Evolutionary conservation across 179 eudicot species (phyloP).

Genomic region (Gypsophila paniculata): DNA sequence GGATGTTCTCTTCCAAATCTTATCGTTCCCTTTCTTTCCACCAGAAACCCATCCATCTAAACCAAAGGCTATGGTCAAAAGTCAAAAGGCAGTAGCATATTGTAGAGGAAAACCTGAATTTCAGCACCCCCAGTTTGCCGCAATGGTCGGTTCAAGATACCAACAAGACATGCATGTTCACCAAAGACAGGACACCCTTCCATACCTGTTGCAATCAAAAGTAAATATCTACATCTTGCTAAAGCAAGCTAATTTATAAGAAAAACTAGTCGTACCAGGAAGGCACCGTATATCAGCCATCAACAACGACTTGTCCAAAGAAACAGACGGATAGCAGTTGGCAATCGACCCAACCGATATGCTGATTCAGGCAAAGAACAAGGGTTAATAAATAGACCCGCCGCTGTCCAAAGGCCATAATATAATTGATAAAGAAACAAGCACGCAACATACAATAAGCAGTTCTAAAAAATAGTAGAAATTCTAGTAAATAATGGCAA

Average conservation of each 20-base stretch:
- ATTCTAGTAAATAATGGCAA: background rate
- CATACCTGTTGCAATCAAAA: conserved; percentile 56
- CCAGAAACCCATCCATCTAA: background rate
- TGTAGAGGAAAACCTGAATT: conserved; percentile 58
- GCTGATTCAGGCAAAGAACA: conserved; percentile 41
- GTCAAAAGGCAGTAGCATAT: conserved; percentile 4
- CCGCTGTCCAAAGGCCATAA: background rate
- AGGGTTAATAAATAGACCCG: background rate
- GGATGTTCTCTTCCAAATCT: no score
- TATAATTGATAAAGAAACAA: background rate
- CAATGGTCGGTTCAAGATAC: conserved; percentile 70
- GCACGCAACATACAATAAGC: background rate
- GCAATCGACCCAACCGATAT: conserved; percentile 71
- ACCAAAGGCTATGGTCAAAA: background rate
- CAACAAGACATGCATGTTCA: conserved; percentile 55
- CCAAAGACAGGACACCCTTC: conserved; percentile 91
- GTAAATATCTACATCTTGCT: conserved; percentile 14
- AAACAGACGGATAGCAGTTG: conserved; percentile 66
- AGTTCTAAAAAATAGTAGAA: background rate
- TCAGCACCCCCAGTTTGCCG: conserved; percentile 86
- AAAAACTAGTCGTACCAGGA: conserved; percentile 57
- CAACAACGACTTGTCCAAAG: conserved; percentile 52
- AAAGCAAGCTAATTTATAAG: conserved; percentile 5
- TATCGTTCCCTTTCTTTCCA: no score
- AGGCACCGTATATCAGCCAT: conserved; percentile 97